phyloP scores from a whole-genome alignment of 208 protist species.

The Crithidia acanthocephali region DNA sequence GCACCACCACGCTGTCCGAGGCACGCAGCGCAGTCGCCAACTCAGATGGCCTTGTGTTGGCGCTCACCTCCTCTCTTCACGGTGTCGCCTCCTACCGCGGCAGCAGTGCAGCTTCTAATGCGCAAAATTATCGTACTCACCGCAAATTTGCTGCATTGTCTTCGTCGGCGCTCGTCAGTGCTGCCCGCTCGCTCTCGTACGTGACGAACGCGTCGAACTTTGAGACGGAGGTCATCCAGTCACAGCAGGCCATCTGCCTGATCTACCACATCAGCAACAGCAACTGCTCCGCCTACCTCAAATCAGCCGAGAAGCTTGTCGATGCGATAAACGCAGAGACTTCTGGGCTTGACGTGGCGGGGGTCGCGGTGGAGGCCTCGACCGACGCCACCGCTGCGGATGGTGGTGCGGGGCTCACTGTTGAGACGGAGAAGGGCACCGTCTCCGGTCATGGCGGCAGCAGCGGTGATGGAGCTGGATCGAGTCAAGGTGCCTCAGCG shows the following conservation, averaged over 20 bases:
- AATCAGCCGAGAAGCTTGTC: constrained; percentile 67
- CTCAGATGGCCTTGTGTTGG: too few species aligned
- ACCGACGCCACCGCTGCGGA: not conserved
- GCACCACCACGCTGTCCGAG: too few species aligned
- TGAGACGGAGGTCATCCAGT: constrained; percentile 85
- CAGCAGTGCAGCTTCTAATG: too few species aligned
- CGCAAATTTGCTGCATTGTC: not conserved
- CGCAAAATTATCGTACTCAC: not conserved
- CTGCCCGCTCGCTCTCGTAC: constrained; percentile 31
- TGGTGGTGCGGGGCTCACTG: not conserved
- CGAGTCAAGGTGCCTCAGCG: not conserved
- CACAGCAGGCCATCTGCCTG: constrained; percentile 89
- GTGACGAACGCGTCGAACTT: constrained; percentile 76
- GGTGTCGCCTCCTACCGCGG: too few species aligned
- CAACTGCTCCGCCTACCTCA: constrained; percentile 68
- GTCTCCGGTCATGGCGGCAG: not conserved
- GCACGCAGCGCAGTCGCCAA: too few species aligned
- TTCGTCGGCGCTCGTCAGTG: not conserved
- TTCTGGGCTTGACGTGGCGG: constrained; percentile 15
- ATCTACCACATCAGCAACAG: constrained; percentile 76
- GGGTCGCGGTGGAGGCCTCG: not conserved
- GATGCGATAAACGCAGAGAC: constrained; percentile 71
- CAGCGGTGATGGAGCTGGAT: not conserved
- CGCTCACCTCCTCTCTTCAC: too few species aligned
- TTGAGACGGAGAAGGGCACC: not conserved